phyloP scores from a whole-genome alignment of 441 rosid species.

The Biscutella laevigata region DNA sequence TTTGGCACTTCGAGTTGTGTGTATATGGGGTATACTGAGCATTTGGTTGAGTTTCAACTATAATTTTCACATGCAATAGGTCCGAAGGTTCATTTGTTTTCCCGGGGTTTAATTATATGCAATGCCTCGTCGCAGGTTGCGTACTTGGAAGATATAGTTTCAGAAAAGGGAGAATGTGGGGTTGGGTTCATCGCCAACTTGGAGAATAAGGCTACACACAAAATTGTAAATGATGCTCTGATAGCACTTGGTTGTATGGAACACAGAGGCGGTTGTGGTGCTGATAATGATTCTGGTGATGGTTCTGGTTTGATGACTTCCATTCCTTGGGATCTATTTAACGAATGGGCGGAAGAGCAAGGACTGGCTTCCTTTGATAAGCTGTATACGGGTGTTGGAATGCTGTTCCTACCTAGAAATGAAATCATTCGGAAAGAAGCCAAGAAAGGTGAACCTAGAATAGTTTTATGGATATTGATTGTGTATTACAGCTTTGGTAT shows the following conservation, averaged over 20 bases:
- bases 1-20: background rate
- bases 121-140: slow-evolving; percentile 46
- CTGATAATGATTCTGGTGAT: slow-evolving; percentile 96
- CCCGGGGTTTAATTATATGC: background rate
- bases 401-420: slow-evolving; percentile 81
- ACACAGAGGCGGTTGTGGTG: slow-evolving; percentile 99
- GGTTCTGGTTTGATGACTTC: slow-evolving; percentile 97
- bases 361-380: slow-evolving; percentile 75
- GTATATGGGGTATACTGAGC: background rate
- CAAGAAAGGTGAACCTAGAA: slow-evolving; percentile 55
- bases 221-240: slow-evolving; percentile 70
- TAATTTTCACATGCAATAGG: background rate
- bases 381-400: slow-evolving; percentile 88
- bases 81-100: background rate
- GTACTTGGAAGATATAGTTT: slow-evolving; percentile 73
- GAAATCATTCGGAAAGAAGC: slow-evolving; percentile 54
- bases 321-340: slow-evolving; percentile 89
- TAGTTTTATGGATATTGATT: slow-evolving; percentile 13
- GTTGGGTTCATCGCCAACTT: slow-evolving; percentile 94
- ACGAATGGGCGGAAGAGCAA: slow-evolving; percentile 69
- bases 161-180: slow-evolving; percentile 97
- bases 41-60: background rate
- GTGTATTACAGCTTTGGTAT: background rate
- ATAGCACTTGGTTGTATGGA: slow-evolving; percentile 97
- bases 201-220: slow-evolving; percentile 76